These are phyloP conservation scores for Ustilago esculenta DNA, from an alignment of 1,284 basidiomycete species.

Conservation along the genomic window DNA sequence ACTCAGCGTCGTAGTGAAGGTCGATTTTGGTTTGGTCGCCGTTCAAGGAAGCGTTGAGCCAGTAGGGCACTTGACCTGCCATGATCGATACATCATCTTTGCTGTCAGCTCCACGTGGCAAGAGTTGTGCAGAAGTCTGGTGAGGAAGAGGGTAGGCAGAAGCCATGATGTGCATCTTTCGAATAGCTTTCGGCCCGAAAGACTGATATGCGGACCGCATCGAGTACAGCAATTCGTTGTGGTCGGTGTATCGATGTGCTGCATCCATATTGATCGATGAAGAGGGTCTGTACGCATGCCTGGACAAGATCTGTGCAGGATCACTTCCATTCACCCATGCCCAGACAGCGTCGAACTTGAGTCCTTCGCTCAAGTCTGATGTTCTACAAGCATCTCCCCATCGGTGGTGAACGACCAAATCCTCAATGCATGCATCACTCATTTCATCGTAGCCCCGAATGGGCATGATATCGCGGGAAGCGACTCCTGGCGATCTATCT, in stretches of 20 bases:
- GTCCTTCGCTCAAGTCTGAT: constrained; percentile 25
- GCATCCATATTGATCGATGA: constrained; percentile 37
- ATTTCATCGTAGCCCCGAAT: constrained; percentile 36
- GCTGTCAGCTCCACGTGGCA: too few species aligned
- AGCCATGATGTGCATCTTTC: constrained; percentile 48
- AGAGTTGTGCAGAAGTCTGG: background rate
- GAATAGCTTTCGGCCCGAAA: constrained; percentile 9
- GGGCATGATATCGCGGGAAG: constrained; percentile 14
- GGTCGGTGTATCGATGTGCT: constrained; percentile 37
- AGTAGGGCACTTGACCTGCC: constrained; percentile 20
- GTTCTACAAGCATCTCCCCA: constrained; percentile 23
- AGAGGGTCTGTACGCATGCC: constrained; percentile 25
- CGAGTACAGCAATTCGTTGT: constrained; percentile 48
- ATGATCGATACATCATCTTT: background rate
- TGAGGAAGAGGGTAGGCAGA: constrained; percentile 37
- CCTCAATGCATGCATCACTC: constrained; percentile 32
- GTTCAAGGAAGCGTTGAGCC: constrained; percentile 9
- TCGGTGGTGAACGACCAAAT: constrained; percentile 30
- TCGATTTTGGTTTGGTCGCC: constrained; percentile 1
- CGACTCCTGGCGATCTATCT: constrained; percentile 14
- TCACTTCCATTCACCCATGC: constrained; percentile 47
- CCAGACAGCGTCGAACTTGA: constrained; percentile 37
- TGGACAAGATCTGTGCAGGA: constrained; percentile 34
- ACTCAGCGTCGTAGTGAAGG: constrained; percentile 34
- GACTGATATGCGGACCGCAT: constrained; percentile 29